These are phyloP conservation scores for Pilatotrama ljubarskyi DNA, from an alignment of 768 basidiomycete species.

Conservation along the genomic window DNA sequence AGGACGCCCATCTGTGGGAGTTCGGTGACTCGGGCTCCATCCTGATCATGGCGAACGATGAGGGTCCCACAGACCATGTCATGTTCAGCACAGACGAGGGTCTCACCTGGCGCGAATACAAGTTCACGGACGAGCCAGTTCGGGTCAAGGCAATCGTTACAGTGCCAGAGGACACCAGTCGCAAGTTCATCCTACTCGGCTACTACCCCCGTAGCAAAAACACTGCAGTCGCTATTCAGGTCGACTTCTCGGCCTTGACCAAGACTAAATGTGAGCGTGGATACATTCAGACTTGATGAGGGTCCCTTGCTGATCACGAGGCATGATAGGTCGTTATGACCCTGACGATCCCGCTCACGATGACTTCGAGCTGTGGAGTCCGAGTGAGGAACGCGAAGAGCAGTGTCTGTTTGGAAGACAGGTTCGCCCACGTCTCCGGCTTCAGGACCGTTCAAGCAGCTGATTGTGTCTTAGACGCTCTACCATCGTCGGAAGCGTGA, in stretches of 20 bases:
- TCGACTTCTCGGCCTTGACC: constrained; percentile 87
- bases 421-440: constrained; percentile 39
- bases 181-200: constrained; percentile 88
- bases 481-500: constrained; percentile 87
- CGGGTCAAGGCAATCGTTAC: constrained; percentile 79
- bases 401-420: constrained; percentile 90
- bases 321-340: constrained; percentile 65
- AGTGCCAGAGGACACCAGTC: constrained; percentile 86
- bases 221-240: constrained; percentile 68
- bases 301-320: constrained; percentile 6
- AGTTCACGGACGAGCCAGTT: constrained; percentile 73
- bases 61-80: constrained; percentile 86
- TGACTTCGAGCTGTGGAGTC: constrained; percentile 98
- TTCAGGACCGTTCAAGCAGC: constrained; percentile 5
- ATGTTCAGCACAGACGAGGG: constrained; percentile 92
- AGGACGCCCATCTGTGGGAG: constrained; percentile 97
- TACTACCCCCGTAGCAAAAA: constrained; percentile 44
- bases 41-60: constrained; percentile 93
- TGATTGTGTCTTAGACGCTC: constrained; percentile 54
- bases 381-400: constrained; percentile 85
- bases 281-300: neutral
- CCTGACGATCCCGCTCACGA: constrained; percentile 74
- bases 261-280: constrained; percentile 64
- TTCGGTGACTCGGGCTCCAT: constrained; percentile 97
- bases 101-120: constrained; percentile 82